Evolutionary conservation across 257 asterid species (phyloP).

Genomic region (Jaltomata sinuosa): DNA sequence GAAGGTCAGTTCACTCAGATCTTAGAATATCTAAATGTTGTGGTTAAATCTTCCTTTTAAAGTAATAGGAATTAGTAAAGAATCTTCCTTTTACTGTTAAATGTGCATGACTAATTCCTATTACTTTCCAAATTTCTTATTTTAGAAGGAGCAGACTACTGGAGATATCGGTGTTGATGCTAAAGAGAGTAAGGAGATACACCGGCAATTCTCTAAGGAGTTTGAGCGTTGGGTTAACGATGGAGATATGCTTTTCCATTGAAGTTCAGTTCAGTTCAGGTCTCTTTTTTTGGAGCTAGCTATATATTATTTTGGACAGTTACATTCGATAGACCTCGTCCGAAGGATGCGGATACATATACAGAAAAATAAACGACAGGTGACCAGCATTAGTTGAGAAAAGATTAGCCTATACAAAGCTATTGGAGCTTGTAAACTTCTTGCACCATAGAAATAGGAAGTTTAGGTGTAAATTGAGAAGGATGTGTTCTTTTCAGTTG

Average conservation of each 20-base stretch:
- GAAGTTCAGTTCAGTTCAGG: conserved; percentile 5
- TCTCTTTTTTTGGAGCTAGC: background rate
- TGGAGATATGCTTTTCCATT: conserved; percentile 41
- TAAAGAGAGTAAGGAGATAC: conserved; percentile 7
- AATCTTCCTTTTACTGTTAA: background rate
- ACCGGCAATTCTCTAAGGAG: conserved; percentile 35
- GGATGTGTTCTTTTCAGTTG: background rate
- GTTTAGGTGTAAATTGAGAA: background rate
- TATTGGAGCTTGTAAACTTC: background rate
- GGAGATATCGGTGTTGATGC: conserved; percentile 11
- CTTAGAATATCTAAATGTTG: background rate
- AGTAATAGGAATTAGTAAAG: too few relatives aligned
- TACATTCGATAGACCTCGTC: conserved; percentile 23
- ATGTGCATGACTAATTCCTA: background rate
- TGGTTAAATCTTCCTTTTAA: too few relatives aligned
- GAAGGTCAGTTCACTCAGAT: conserved; percentile 34
- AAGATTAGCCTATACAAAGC: background rate
- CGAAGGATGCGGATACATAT: conserved; percentile 46
- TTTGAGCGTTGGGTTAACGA: conserved; percentile 59
- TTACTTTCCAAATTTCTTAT: background rate
- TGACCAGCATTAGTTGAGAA: background rate
- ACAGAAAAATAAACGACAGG: conserved; percentile 24
- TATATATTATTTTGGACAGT: conserved; percentile 5
- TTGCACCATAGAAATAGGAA: background rate
- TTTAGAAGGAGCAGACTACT: conserved; percentile 15